Conservation (phyloP, 352 stramenopile genomes). For the Pythium chondricola region DNA sequence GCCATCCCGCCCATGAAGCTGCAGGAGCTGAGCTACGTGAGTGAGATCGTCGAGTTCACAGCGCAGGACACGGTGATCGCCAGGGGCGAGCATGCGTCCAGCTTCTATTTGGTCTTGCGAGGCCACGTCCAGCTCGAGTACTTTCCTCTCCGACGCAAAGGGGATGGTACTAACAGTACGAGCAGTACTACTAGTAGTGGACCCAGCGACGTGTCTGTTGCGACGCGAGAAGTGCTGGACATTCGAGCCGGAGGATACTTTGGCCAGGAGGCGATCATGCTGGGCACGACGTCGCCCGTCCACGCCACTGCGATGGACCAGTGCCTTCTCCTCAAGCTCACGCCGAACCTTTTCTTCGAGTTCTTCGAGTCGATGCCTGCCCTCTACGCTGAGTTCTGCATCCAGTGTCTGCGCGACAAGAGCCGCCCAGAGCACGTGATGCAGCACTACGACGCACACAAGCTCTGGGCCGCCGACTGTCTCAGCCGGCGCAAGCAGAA, state of each 20-base stretch:
- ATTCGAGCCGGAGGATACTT: conserved; percentile 56
- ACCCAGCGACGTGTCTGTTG: too few species aligned
- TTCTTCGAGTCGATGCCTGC: conserved; percentile 53
- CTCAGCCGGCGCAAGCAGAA: conserved; percentile 34
- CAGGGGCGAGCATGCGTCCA: conserved; percentile 17
- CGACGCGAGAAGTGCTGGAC: conserved; percentile 22
- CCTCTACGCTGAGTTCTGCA: conserved; percentile 61
- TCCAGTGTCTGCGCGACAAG: conserved; percentile 53
- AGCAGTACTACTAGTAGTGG: not conserved
- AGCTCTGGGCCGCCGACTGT: conserved; percentile 54
- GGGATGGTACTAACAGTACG: not conserved
- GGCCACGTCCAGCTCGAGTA: conserved; percentile 29
- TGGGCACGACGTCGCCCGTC: conserved; percentile 31
- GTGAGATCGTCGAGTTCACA: conserved; percentile 38
- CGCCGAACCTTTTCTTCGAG: conserved; percentile 30
- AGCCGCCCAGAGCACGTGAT: conserved; percentile 47
- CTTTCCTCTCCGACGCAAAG: conserved; percentile 5
- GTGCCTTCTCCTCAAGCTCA: conserved; percentile 40
- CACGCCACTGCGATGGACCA: conserved; percentile 32
- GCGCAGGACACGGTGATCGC: conserved; percentile 25
- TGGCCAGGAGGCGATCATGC: conserved; percentile 55
- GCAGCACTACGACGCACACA: conserved; percentile 58
- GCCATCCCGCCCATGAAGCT: conserved; percentile 47
- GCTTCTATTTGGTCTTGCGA: conserved; percentile 44
- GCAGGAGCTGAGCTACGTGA: conserved; percentile 49